Conservation (phyloP, 441 rosid genomes). For the Euphorbia corollata region DNA sequence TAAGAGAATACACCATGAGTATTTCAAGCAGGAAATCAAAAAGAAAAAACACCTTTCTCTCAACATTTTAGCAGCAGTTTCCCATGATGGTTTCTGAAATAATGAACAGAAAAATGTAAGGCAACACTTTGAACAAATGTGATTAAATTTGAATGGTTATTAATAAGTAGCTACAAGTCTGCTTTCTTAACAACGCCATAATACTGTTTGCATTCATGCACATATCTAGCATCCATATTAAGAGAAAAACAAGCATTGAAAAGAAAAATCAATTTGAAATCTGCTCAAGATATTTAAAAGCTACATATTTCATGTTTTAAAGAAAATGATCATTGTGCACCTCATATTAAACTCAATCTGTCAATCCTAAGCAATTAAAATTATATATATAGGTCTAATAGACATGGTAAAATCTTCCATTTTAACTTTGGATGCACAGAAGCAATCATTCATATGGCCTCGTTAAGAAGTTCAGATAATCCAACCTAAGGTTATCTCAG, state of each 20-base stretch:
- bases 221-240: not conserved
- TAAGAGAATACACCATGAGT: not conserved
- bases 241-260: not conserved
- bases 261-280: not conserved
- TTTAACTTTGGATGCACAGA: conserved; percentile 1
- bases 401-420: not conserved
- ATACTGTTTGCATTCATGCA: not conserved
- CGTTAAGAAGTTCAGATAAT: not conserved
- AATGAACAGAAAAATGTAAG: conserved; percentile 19
- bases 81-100: conserved; percentile 94
- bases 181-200: not conserved
- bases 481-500: not conserved
- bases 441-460: not conserved
- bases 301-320: not conserved
- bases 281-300: not conserved
- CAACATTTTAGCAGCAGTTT: conserved; percentile 73
- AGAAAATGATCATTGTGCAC: not conserved
- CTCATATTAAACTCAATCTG: not conserved
- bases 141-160: not conserved
- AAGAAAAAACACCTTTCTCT: conserved; percentile 52
- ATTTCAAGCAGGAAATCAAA: conserved; percentile 10
- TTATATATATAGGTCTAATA: not conserved
- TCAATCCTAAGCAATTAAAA: not conserved
- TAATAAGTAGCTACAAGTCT: not conserved
- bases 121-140: conserved; percentile 9